A percentile compares a stretch with the other conserved stretches of the same genome.
Conservation (phyloP, 768 basidiomycete genomes). For the Cystofilobasidium capitatum region DNA sequence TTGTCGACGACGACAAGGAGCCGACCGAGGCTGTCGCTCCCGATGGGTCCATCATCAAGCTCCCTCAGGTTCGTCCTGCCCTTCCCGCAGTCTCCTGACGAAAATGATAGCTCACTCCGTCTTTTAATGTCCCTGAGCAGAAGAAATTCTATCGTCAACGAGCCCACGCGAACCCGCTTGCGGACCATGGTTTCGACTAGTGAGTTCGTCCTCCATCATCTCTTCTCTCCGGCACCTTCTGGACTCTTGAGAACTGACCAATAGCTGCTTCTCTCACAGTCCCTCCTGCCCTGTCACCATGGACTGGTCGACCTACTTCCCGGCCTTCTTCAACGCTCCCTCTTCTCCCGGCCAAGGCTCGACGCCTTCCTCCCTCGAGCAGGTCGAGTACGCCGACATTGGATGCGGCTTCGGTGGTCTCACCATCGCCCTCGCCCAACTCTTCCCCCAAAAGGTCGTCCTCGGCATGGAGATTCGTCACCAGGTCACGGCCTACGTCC, state of each 20-base stretch:
- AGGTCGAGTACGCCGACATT: slow-evolving; percentile 89
- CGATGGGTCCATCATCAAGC: slow-evolving; percentile 24
- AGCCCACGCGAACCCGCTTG: slow-evolving; percentile 48
- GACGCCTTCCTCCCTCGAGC: slow-evolving; percentile 1
- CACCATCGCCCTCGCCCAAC: slow-evolving; percentile 72
- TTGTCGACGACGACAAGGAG: slow-evolving; percentile 14
- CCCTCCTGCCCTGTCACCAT: slow-evolving; percentile 64
- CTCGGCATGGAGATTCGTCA: slow-evolving; percentile 96
- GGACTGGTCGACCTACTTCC: slow-evolving; percentile 78
- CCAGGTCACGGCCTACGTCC: slow-evolving; percentile 90
- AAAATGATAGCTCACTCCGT: background rate
- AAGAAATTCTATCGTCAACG: slow-evolving; percentile 47
- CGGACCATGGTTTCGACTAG: slow-evolving; percentile 68
- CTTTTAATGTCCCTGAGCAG: slow-evolving; percentile 29
- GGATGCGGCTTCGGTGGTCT: slow-evolving; percentile 98
- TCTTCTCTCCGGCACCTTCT: background rate
- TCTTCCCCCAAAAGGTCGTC: slow-evolving; percentile 86
- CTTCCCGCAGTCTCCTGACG: background rate
- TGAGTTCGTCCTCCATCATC: slow-evolving; percentile 32
- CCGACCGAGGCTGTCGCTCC: slow-evolving; percentile 24
- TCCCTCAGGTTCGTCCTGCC: slow-evolving; percentile 16
- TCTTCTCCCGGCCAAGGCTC: slow-evolving; percentile 2
- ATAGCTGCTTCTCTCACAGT: slow-evolving; percentile 30
- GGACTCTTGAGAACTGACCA: background rate
- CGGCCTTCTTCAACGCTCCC: slow-evolving; percentile 47